These are phyloP conservation scores for Aspergillus pseudoviridinutans DNA, from an alignment of 2,329 filamentous ascomycete species.

Conservation along the genomic window DNA sequence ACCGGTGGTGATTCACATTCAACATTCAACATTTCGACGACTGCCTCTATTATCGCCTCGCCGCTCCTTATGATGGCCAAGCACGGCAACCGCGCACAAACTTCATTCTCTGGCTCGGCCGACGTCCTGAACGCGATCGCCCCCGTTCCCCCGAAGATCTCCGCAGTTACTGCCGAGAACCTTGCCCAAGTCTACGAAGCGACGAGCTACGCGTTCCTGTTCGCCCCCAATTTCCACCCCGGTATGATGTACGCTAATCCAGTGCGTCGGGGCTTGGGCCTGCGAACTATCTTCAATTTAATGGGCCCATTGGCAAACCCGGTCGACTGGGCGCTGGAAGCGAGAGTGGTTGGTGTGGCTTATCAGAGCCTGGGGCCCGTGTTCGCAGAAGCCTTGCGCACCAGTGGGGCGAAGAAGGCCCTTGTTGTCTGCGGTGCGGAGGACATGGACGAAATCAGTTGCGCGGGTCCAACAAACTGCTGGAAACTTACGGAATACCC, in stretches of 20 bases:
- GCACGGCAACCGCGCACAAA: conserved; percentile 93
- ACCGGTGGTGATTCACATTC: conserved; percentile 95
- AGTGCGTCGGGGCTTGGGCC: conserved; percentile 81
- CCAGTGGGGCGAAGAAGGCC: conserved; percentile 75
- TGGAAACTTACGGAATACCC: conserved; percentile 67
- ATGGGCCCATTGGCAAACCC: conserved; percentile 91
- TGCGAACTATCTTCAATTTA: conserved; percentile 96
- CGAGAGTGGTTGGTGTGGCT: conserved; percentile 88
- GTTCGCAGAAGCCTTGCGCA: conserved; percentile 77
- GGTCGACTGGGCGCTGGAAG: conserved; percentile 77
- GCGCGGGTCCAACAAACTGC: conserved; percentile 81
- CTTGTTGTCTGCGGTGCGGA: conserved; percentile 91
- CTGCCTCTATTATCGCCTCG: conserved; percentile 86
- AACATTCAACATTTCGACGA: conserved; percentile 98
- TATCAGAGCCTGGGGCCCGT: conserved; percentile 80
- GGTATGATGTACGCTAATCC: conserved; percentile 87
- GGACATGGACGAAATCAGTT: conserved; percentile 92
- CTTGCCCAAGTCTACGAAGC: conserved; percentile 68
- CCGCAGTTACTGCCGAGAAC: conserved; percentile 67
- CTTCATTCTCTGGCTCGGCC: conserved; percentile 91
- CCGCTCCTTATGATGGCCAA: conserved; percentile 83
- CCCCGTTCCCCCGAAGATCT: conserved; percentile 69
- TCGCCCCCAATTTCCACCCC: conserved; percentile 92
- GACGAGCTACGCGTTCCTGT: conserved; percentile 92
- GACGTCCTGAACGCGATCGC: conserved; percentile 77